Conservation (phyloP, 495 filamentous ascomycete genomes). For the Aspergillus avenaceus region DNA sequence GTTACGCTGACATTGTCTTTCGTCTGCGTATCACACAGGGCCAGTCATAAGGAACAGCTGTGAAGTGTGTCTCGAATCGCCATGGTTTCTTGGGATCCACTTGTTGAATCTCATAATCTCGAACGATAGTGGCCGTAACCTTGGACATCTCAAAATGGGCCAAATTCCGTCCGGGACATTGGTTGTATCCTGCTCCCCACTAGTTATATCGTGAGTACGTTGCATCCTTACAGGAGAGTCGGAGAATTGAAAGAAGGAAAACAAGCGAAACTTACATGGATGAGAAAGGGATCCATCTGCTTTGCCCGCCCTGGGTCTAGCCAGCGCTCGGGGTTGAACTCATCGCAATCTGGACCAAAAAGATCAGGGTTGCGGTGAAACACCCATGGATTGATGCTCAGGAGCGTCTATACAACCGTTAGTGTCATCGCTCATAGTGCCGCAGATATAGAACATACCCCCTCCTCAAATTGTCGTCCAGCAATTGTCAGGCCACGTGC, state of each 20-base stretch:
- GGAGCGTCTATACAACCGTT: constrained; percentile 21
- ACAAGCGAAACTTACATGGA: constrained; percentile 17
- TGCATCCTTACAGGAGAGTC: background rate
- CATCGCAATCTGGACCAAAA: constrained; percentile 40
- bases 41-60: constrained; percentile 35
- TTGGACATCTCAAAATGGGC: constrained; percentile 46
- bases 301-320: constrained; percentile 18
- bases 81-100: constrained; percentile 35
- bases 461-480: constrained; percentile 32
- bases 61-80: constrained; percentile 35
- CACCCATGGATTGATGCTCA: constrained; percentile 43
- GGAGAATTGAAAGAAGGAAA: background rate
- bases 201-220: constrained; percentile 7
- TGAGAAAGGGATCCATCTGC: constrained; percentile 31
- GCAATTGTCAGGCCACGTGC: constrained; percentile 23
- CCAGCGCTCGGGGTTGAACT: constrained; percentile 36
- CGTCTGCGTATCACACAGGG: constrained; percentile 12
- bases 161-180: constrained; percentile 41
- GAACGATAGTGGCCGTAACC: constrained; percentile 31
- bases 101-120: constrained; percentile 39
- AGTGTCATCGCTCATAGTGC: background rate
- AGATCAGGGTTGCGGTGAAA: constrained; percentile 38
- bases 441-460: constrained; percentile 15
- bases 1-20: background rate
- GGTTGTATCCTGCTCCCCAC: constrained; percentile 41